A percentile compares a stretch with the other conserved stretches of the same genome.
Conservation (phyloP, 129 eudicot species). For the Helichrysum umbraculigerum region DNA sequence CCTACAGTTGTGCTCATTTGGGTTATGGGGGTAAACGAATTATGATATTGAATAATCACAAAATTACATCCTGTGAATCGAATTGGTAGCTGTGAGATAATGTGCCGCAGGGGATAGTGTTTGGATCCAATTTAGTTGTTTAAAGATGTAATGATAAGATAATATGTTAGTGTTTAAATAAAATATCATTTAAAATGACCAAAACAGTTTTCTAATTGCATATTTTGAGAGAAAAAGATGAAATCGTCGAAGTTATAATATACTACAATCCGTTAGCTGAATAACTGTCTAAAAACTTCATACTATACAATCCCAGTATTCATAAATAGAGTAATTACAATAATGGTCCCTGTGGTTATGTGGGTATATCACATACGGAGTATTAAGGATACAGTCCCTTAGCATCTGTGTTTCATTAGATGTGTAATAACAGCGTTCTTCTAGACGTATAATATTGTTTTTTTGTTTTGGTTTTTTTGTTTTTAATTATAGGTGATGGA, state of each 20-base stretch:
- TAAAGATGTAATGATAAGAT: not conserved
- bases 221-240: too few relatives aligned
- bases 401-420: not conserved
- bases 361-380: too few relatives aligned
- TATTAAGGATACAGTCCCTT: too few relatives aligned
- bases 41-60: not conserved
- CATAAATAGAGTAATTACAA: not conserved
- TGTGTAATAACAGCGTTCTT: not conserved
- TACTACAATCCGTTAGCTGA: too few relatives aligned
- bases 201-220: too few relatives aligned
- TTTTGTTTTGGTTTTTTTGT: not conserved
- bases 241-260: too few relatives aligned
- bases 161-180: not conserved
- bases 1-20: too few relatives aligned
- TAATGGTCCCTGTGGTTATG: too few relatives aligned
- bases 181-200: too few relatives aligned
- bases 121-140: not conserved
- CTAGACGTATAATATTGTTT: not conserved
- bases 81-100: too few relatives aligned
- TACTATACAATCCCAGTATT: too few relatives aligned
- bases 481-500: constrained; percentile 73
- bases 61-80: not conserved
- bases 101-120: not conserved
- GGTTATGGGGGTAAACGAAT: not conserved
- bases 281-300: too few relatives aligned